Conservation (phyloP, 768 basidiomycete genomes). For the Podaxis pistillaris region DNA sequence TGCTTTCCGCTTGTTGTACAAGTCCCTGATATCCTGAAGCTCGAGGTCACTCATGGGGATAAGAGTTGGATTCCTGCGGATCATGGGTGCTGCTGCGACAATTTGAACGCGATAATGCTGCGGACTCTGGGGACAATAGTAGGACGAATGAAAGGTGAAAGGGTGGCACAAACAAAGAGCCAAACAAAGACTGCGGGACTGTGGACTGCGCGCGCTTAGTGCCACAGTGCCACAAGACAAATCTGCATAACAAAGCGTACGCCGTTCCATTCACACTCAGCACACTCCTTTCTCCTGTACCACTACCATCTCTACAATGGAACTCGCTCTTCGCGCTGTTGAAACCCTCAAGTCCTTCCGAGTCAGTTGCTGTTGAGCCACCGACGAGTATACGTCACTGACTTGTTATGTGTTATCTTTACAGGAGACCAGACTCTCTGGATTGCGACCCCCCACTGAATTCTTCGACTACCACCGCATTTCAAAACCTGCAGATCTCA, state of each 20-base stretch:
- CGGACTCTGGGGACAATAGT: conserved; percentile 14
- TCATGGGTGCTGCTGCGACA: conserved; percentile 41
- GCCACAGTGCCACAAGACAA: conserved; percentile 13
- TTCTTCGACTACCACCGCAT: conserved; percentile 85
- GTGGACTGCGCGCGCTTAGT: conserved; percentile 10
- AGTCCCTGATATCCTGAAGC: conserved; percentile 73
- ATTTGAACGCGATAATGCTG: not conserved
- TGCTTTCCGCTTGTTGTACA: conserved; percentile 48
- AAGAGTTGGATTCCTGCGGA: conserved; percentile 73
- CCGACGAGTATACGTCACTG: not conserved
- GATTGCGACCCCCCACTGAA: conserved; percentile 67
- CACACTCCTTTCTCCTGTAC: conserved; percentile 18
- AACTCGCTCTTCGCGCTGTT: conserved; percentile 58
- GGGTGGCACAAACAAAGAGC: conserved; percentile 13
- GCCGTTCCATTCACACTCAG: conserved; percentile 9
- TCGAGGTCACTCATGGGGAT: conserved; percentile 76
- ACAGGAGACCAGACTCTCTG: conserved; percentile 79
- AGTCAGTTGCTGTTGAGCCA: conserved; percentile 36
- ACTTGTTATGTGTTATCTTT: conserved; percentile 9
- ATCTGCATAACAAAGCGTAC: not conserved
- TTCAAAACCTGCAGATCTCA: conserved; percentile 81
- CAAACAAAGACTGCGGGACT: conserved; percentile 19
- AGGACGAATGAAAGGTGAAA: conserved; percentile 16
- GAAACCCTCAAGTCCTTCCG: conserved; percentile 70
- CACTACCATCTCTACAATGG: conserved; percentile 46